Base-by-base conservation (phyloP, 805 yeast genomes). In the Pichia cephalocereana region DNA sequence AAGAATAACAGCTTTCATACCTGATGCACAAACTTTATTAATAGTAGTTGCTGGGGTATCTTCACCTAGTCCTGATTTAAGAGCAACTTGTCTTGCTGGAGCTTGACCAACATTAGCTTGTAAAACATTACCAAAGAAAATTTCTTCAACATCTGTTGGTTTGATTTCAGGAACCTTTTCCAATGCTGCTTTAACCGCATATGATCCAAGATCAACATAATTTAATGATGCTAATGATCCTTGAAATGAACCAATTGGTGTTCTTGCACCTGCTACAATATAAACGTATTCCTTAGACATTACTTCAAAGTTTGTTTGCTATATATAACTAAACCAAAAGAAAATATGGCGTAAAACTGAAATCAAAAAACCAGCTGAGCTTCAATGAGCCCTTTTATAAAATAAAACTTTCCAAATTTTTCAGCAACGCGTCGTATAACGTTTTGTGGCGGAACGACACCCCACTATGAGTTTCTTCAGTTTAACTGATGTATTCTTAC, bases 11-110 rank as follows among this genome's bases (percentile, higher is more conserved):
- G 97, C 79, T 71, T 93, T 91, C 80, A 90, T 71, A 58, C 96
- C 98, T 12, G 96, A 86, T 40, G 99, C 96, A 74, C 99, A 93
- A 49, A 93, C 98, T 73, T 91, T 91, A 79, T 93, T 93, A 57
- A 91, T 77, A 38, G 97, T 85, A 47, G 96, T 79, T 50, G 96
- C 95, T 43, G 88, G 84, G 47, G 87, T 81, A 52, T 79, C 72
- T 55, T 83, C 80, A 45, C 87, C 80, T 46, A 93, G 75, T 15
- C 98, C 98, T 18, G 98, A 84, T 61, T 82, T 83, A 56, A 91
- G 62, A 15, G 96, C 96, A 49, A 91, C 98, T 71, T 91, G 99
- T 70, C 98, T 83, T 36, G 99, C 99, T 41, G 99, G 98, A 50
- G 91, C 89, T 71, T 91, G 99, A 53, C 99, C 98, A 52, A 86